Base-by-base conservation (phyloP, 2,329 filamentous ascomycete species). In the Aureobasidium namibiae region DNA sequence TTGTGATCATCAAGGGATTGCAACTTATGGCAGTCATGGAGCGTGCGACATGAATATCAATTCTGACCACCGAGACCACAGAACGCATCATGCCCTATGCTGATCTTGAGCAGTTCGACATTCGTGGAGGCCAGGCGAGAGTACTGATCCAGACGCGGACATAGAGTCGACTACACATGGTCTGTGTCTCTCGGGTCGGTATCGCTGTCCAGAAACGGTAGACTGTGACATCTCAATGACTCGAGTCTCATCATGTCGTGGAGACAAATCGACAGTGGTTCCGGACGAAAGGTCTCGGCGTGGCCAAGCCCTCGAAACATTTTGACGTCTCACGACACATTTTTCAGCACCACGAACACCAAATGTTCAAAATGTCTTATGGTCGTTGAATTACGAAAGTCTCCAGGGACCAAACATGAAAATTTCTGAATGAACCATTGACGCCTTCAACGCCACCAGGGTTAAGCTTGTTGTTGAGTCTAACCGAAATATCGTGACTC, bases 31-130 rank as follows among this genome's bases (percentile, higher is more conserved):
- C 42, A 44, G 41, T 10, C 18, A 11, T 41, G 18, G 39, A 9
- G 8, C 18, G 21, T 8, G 18, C 39, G 10, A 41, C 11, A 23
- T 8, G 11, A 14, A 34, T 5, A 10, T 10, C 13, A 14, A 10
- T 7, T 34, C 13, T 34, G 5, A 14, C 9, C 33, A 34, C 8
- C 9, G 13, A 10, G 13, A 34, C 33, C 33, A 34, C 33, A 34
- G 33, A 34, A 76, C 92, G 92, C 23, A 45, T 29, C 13, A 45
- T 29, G 23, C 7, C 8, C 42, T 5, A 26, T 45, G 42, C 42
- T 29, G 42, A 45, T 45, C 42, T 29, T 45, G 23, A 45, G 4
- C 16, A 45, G 24, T 45, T 14, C 23, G 23, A n/a, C 14, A 4
- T 18, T 41, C 21, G 21, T 42, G 39, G 21, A 42, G 18, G 39